Base-by-base conservation (phyloP, 257 asterid species). In the Nicotiana benthamiana region DNA sequence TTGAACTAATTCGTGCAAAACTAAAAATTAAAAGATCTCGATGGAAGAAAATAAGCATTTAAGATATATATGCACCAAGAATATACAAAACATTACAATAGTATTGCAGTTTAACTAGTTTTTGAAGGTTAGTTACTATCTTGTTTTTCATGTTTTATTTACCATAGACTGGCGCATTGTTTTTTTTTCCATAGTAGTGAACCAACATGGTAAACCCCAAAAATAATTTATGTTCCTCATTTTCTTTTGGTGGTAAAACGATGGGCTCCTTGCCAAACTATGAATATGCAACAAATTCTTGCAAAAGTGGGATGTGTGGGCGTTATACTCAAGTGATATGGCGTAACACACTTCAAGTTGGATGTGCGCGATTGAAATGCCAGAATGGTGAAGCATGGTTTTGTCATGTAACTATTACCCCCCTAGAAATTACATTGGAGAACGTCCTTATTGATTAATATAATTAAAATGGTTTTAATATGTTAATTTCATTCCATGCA, bases 251-350 rank as follows among this genome's bases (percentile, higher is more conserved):
- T 70, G 77, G 34, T 22, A 70, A 70, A 70, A 20, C 77, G 0
- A 70, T 6, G 77, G 57, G 28, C 28, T 40, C 56, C 76, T 12
- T 11, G 34, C 32, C 24, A 1, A 36, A 56, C 27, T 86, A 86
- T 22, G 51, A 82, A 15, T 79, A 84, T 60, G 9, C 0, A 0
- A 65, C 85, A 0, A 84, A 86, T 48, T 13, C 84, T 1, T 86
- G 89, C 26, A 54, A 6, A 1, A 5, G 27, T 0, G 84, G 48
- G 0, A 18, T 54, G 48, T 83, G 88, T 24, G 80, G 82, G 46
- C 88, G 83, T 80, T 86, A 86, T 80, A 83, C 88, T 1, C 88
- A 86, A 17, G 9, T 85, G 7, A 63, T 85, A 13, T 85, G 88
- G 88, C 75, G 81, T 17, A 40, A 80, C 12, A 79, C 87, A 17